Evolutionary conservation across 2,329 filamentous ascomycete genomes (phyloP), one percentile per base, ranked within the genome.

Genomic region (Juglanconis juglandina): DNA sequence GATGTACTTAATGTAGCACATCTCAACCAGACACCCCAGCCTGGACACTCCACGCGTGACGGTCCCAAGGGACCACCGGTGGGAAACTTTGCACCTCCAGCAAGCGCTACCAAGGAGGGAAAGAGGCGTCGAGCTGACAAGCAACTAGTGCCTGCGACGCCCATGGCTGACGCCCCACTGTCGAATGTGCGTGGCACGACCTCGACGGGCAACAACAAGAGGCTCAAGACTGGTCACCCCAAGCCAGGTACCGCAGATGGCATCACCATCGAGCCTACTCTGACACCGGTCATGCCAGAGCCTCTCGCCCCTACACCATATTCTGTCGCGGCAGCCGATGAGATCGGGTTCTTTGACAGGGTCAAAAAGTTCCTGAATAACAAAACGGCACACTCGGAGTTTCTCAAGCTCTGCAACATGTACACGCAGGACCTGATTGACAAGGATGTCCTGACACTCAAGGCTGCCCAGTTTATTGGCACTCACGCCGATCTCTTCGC

Each of bases 321-420:
- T 1, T 80, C 87, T 8, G 87, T 87, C n/a, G 90, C 92, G 1
- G 90, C 84, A 32, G 84, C 87, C 57, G 94, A 98, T 60, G 94
- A 98, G 70, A 82, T 98, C 56, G 87, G 87, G 2, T 98, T 98
- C 76, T 99, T 99, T 68, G 95, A 99, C 63, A 88, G 92, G 7
- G 92, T 95, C 17, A 98, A 97, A 82, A 99, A 99, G 75, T 94
- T 89, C 69, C 91, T 99, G 60, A 88, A 89, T 63, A 98, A 98
- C 73, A 90, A 96, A 72, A 90, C 91, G 59, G 89, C 89, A 3
- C 96, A 96, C 83, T 93, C 91, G 68, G 95, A 99, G 73, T 99
- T 99, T 74, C 77, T 99, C 65, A 99, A 99, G 78, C 85, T 99
- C 6, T 95, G 94, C 79, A 99, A 98, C 67, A 82, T 99, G 35